A percentile compares a stretch with the other conserved stretches of the same genome.
Evolutionary conservation across 345 rosid genomes (phyloP).

Genomic region (Aurinia saxatilis): DNA sequence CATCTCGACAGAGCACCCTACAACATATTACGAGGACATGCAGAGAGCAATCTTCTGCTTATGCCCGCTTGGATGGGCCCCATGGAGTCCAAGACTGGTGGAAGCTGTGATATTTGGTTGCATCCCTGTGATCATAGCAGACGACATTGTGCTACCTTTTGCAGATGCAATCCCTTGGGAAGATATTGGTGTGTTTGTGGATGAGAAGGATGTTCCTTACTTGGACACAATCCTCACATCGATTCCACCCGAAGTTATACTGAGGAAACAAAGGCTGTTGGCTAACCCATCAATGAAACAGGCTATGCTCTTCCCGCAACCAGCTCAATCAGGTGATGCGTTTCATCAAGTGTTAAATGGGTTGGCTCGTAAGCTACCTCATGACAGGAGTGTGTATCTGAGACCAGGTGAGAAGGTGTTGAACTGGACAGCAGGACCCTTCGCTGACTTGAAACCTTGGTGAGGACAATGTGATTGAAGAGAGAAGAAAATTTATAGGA

Average conservation of each 20-base stretch:
- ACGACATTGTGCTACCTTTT: constrained; percentile 90
- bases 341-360: constrained; percentile 97
- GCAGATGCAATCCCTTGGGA: constrained; percentile 99
- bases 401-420: constrained; percentile 56
- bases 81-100: constrained; percentile 98
- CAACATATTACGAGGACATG: constrained; percentile 96
- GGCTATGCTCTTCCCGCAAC: constrained; percentile 94
- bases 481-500: background rate
- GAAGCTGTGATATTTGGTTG: constrained; percentile 99
- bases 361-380: constrained; percentile 88
- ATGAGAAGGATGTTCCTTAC: constrained; percentile 89
- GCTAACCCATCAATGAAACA: constrained; percentile 99
- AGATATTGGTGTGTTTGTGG: constrained; percentile 89
- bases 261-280: constrained; percentile 88
- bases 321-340: constrained; percentile 92
- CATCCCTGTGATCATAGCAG: constrained; percentile 98
- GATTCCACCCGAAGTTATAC: constrained; percentile 74
- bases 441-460: constrained; percentile 97
- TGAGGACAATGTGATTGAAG: constrained; percentile 19
- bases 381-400: constrained; percentile 48
- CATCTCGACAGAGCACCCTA: constrained; percentile 96
- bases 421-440: constrained; percentile 95
- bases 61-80: constrained; percentile 99
- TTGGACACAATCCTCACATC: constrained; percentile 85
- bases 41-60: constrained; percentile 93